phyloP scores from a whole-genome alignment of 352 stramenopile genomes.

The Pythium scleroteichum region DNA sequence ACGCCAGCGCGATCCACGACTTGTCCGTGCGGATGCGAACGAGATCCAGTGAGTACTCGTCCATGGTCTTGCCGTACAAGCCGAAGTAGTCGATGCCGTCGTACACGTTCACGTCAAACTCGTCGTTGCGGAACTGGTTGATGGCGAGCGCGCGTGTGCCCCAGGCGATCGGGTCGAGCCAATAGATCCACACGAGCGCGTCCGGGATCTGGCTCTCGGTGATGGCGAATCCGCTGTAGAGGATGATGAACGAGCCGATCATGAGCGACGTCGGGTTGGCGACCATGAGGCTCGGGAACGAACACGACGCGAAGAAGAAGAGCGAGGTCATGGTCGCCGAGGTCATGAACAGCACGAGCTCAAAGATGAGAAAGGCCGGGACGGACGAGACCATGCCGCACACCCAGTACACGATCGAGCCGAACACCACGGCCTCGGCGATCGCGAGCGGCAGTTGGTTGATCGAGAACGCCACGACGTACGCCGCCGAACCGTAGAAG shows the following conservation, averaged over 20 bases:
- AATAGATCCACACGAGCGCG: constrained; percentile 51
- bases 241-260: constrained; percentile 35
- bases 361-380: constrained; percentile 36
- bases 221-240: constrained; percentile 53
- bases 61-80: constrained; percentile 30
- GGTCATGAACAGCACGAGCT: constrained; percentile 35
- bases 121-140: constrained; percentile 33
- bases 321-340: constrained; percentile 23
- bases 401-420: no score
- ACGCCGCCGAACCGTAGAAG: constrained; percentile 68
- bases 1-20: constrained; percentile 31
- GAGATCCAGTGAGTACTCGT: constrained; percentile 33
- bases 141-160: constrained; percentile 34
- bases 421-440: constrained; percentile 44
- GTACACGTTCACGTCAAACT: constrained; percentile 35
- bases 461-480: constrained; percentile 44
- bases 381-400: constrained; percentile 23
- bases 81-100: constrained; percentile 34
- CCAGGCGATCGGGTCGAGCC: constrained; percentile 53
- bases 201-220: constrained; percentile 41
- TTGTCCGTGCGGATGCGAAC: constrained; percentile 35
- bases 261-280: constrained; percentile 33
- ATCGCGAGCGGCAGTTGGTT: constrained; percentile 36
- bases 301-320: constrained; percentile 38
- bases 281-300: constrained; percentile 29